Percentiles rank a stretch among this genome's conserved stretches.
Evolutionary conservation across 1,139 yeast species (phyloP).

Genomic region (Scheffersomyces illinoinensis): DNA sequence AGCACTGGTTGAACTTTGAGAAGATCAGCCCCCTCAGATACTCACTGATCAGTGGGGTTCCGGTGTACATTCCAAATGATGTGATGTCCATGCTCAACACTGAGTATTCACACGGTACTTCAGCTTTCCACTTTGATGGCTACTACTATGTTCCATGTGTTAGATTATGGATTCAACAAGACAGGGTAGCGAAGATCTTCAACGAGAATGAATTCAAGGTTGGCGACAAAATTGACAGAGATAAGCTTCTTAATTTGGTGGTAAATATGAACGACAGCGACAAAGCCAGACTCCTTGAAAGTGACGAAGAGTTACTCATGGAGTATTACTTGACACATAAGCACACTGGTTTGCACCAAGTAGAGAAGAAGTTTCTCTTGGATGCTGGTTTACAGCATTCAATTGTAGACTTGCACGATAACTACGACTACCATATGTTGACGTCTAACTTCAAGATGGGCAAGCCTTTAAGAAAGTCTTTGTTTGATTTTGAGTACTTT

Average conservation of each 20-base stretch:
- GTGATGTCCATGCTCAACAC: conserved; percentile 32
- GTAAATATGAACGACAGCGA: conserved; percentile 11
- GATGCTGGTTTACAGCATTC: conserved; percentile 21
- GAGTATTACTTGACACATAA: conserved; percentile 13
- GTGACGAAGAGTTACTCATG: conserved; percentile 8
- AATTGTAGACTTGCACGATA: conserved; percentile 16
- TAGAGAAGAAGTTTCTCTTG: conserved; percentile 19
- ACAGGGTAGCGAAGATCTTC: conserved; percentile 15
- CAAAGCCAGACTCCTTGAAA: conserved; percentile 9
- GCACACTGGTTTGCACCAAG: conserved; percentile 10
- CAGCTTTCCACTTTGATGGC: conserved; percentile 21
- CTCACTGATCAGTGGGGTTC: conserved; percentile 38
- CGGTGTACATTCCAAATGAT: conserved; percentile 38
- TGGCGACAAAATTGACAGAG: conserved; percentile 11
- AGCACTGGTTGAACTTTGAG: conserved; percentile 35
- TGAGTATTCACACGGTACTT: conserved; percentile 32
- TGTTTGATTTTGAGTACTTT: conserved; percentile 30
- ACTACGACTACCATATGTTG: conserved; percentile 21
- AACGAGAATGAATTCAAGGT: conserved; percentile 12
- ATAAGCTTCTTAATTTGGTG: conserved; percentile 15
- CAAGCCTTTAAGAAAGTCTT: conserved; percentile 28
- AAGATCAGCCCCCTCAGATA: conserved; percentile 32
- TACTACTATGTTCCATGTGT: conserved; percentile 34
- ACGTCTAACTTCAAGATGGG: conserved; percentile 28
- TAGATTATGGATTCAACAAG: conserved; percentile 32